Evolutionary conservation across 2,329 filamentous ascomycete genomes (phyloP), one percentile per base, ranked within the genome.

Genomic region (Penicillium sp.): DNA sequence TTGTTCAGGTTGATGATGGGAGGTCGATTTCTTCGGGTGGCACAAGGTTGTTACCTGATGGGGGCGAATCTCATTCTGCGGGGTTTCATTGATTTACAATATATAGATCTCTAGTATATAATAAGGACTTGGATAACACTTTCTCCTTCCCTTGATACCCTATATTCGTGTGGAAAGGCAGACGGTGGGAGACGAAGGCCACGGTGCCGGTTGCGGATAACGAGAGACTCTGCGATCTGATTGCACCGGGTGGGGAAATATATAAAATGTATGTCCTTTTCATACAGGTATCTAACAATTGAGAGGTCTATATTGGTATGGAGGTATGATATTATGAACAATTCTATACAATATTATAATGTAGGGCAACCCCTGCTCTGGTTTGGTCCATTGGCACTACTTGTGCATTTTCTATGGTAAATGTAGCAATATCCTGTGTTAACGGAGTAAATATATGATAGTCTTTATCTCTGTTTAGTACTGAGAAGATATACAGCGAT

Each of bases 1-100:
- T 68, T 10, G 66, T 73, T 27, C 60, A 71, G 35, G 61, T 73
- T 15, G 66, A 68, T 51, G 54, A 63, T 53, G 42, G 52, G 12
- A 53, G 48, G 21, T 66, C 62, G n/a, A 56, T 47, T 17, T 63
- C 59, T 2, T 63, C 62, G 7, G 62, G 63, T 36, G 64, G 52
- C 39, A 58, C 56, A 23, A 56, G 59, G 19, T 55, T 67, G 23
- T 55, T 65, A 17, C 60, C 65, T 6, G 48, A 60, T 6, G 59
- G 64, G 12, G 56, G 60, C n/a, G 58, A 61, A 29, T 17, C 43
- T 6, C 43, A 27, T 41, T 31, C 21, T 6, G 6, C 5, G 3
- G 23, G 54, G 2, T 41, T 35, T 36, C 39, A 19, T 21, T 55
- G n/a, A 51, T 33, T 21, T 36, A 15, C n/a, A 4, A 6, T 9